Evolutionary conservation across 1,284 basidiomycete species (phyloP).

Genomic region (Tylopilus sp.): DNA sequence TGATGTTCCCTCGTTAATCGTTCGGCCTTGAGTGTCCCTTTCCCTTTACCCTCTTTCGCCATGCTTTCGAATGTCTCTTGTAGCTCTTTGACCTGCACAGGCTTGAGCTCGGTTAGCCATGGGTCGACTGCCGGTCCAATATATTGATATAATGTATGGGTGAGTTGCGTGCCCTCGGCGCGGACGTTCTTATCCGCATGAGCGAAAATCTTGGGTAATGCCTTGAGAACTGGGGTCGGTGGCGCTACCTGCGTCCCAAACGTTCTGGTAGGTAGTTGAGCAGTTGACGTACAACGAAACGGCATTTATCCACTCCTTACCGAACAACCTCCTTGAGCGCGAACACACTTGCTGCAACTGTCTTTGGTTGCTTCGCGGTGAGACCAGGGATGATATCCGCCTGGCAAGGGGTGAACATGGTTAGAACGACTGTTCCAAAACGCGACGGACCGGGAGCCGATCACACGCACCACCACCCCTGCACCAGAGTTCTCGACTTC

Average conservation of each 20-base stretch:
- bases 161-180: constrained; percentile 82
- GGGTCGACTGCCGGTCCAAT: constrained; percentile 87
- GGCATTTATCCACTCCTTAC: constrained; percentile 30
- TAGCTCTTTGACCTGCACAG: constrained; percentile 96
- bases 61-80: constrained; percentile 86
- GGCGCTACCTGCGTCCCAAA: constrained; percentile 83
- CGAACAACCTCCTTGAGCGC: constrained; percentile 77
- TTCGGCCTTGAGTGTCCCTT: constrained; percentile 76
- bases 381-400: constrained; percentile 82
- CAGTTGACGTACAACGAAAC: not conserved
- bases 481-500: constrained; percentile 91
- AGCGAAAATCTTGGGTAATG: constrained; percentile 89
- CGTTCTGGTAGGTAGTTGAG: constrained; percentile 42
- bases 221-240: constrained; percentile 78
- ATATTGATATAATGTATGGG: constrained; percentile 80
- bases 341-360: constrained; percentile 78
- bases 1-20: constrained; percentile 78
- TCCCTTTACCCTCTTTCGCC: constrained; percentile 80
- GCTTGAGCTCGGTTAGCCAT: constrained; percentile 90
- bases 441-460: constrained; percentile 22
- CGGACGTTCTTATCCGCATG: constrained; percentile 97
- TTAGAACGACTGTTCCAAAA: constrained; percentile 15
- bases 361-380: constrained; percentile 91
- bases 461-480: constrained; percentile 77
- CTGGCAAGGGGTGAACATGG: constrained; percentile 44